Percentiles rank a stretch among this genome's conserved stretches.
These are phyloP conservation scores for Caryopteris hybrid DNA, from an alignment of 305 asterid genomes.

Conservation along the genomic window DNA sequence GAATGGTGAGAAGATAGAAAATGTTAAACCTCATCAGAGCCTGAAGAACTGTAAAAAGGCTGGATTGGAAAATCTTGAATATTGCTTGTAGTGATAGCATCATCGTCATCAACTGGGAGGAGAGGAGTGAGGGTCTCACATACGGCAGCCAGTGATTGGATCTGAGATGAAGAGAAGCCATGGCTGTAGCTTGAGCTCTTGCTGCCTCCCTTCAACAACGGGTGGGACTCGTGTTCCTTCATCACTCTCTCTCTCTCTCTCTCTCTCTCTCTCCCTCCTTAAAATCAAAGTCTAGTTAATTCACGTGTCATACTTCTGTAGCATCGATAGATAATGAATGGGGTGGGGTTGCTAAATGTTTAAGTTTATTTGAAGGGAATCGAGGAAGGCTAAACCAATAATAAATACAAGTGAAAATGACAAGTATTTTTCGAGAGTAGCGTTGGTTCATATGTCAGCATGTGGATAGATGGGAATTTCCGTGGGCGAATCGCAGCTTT, in stretches of 20 bases:
- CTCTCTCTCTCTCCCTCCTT: background rate
- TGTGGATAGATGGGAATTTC: too few species aligned
- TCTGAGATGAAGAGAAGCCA: slow-evolving; percentile 74
- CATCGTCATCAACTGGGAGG: slow-evolving; percentile 17
- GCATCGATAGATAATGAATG: too few species aligned
- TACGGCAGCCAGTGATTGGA: slow-evolving; percentile 58
- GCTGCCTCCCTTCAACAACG: slow-evolving; percentile 48
- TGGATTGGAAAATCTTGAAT: too few species aligned
- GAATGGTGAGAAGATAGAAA: too few species aligned
- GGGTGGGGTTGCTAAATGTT: too few species aligned
- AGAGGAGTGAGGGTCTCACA: slow-evolving; percentile 78
- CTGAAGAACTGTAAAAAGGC: slow-evolving; percentile 34
- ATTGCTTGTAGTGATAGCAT: background rate
- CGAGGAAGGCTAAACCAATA: too few species aligned
- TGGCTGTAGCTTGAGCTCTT: slow-evolving; percentile 44
- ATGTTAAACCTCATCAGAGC: slow-evolving; percentile 54
- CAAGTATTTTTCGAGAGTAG: too few species aligned
- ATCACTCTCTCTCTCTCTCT: background rate
- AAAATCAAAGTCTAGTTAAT: background rate
- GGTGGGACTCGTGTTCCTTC: slow-evolving; percentile 39
- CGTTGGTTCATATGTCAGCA: too few species aligned
- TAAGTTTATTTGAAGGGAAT: too few species aligned
- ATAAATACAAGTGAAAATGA: too few species aligned
- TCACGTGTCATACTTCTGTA: background rate
- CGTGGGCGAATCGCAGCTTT: too few species aligned